phyloP scores from a whole-genome alignment of 1,284 basidiomycete genomes.

The Naganishia cerealis region DNA sequence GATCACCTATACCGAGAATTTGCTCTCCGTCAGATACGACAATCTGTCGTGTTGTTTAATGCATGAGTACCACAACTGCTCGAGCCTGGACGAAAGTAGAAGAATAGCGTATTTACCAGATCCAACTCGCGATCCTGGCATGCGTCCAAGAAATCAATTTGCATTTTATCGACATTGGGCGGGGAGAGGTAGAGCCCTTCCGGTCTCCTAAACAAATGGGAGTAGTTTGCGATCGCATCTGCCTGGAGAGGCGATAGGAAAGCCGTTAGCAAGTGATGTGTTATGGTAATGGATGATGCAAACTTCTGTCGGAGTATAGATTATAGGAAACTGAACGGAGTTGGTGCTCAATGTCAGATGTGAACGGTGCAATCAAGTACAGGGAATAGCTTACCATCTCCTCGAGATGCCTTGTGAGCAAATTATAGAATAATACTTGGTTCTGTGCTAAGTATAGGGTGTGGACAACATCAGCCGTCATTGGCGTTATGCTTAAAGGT shows the following conservation, averaged over 20 bases:
- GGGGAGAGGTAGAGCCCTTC: slow-evolving; percentile 46
- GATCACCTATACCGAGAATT: slow-evolving; percentile 35
- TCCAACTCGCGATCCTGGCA: slow-evolving; percentile 45
- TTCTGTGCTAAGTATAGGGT: slow-evolving; percentile 59
- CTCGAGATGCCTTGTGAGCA: slow-evolving; percentile 63
- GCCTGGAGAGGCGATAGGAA: slow-evolving; percentile 56
- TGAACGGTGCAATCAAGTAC: neutral
- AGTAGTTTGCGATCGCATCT: slow-evolving; percentile 75
- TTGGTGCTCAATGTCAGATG: slow-evolving; percentile 43
- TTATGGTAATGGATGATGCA: neutral
- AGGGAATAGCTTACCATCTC: slow-evolving; percentile 42
- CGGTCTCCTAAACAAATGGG: slow-evolving; percentile 69
- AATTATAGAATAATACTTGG: slow-evolving; percentile 69
- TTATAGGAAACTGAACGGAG: slow-evolving; percentile 63
- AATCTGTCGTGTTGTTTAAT: slow-evolving; percentile 36
- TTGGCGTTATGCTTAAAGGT: neutral
- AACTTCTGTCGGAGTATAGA: slow-evolving; percentile 57
- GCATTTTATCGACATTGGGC: slow-evolving; percentile 37
- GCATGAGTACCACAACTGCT: slow-evolving; percentile 5
- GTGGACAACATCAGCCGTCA: neutral
- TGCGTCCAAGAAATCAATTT: slow-evolving; percentile 45
- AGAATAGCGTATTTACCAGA: slow-evolving; percentile 36
- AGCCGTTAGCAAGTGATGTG: neutral
- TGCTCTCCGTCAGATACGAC: slow-evolving; percentile 46
- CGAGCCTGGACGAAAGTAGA: no score